phyloP scores from a whole-genome alignment of 306 rosid genomes.

The Phaseolus lunatus region DNA sequence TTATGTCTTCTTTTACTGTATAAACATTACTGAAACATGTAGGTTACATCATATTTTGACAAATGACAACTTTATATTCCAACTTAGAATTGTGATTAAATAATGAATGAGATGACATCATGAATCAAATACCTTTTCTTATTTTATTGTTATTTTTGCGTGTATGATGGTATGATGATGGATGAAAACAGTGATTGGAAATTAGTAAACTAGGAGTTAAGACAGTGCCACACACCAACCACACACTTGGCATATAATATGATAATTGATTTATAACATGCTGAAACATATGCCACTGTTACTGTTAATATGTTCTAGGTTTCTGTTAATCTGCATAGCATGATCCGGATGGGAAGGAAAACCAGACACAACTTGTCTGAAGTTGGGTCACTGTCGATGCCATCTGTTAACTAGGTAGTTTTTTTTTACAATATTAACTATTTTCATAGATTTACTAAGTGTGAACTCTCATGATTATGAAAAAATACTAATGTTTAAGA shows the following conservation, averaged over 20 bases:
- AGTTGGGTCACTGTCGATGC: slow-evolving; percentile 38
- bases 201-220: slow-evolving; percentile 23
- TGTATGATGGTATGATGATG: neutral
- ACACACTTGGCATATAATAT: slow-evolving; percentile 23
- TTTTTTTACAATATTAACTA: neutral
- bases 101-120: slow-evolving; percentile 32
- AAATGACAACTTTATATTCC: slow-evolving; percentile 48
- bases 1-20: too few species aligned
- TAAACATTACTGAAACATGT: too few species aligned
- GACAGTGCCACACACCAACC: slow-evolving; percentile 28
- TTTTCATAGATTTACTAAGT: too few species aligned
- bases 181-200: slow-evolving; percentile 23
- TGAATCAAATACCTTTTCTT: neutral
- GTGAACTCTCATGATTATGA: too few species aligned
- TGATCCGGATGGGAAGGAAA: slow-evolving; percentile 46
- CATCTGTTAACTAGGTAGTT: neutral
- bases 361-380: slow-evolving; percentile 41
- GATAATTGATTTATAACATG: slow-evolving; percentile 29
- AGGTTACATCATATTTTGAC: slow-evolving; percentile 35
- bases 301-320: slow-evolving; percentile 14
- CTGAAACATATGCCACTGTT: slow-evolving; percentile 46
- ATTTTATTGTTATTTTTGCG: neutral
- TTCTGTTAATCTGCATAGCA: slow-evolving; percentile 37
- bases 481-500: too few species aligned
- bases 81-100: neutral